These are phyloP conservation scores for Plenodomus tracheiphilus DNA, from an alignment of 2,329 filamentous ascomycete genomes.

Conservation along the genomic window DNA sequence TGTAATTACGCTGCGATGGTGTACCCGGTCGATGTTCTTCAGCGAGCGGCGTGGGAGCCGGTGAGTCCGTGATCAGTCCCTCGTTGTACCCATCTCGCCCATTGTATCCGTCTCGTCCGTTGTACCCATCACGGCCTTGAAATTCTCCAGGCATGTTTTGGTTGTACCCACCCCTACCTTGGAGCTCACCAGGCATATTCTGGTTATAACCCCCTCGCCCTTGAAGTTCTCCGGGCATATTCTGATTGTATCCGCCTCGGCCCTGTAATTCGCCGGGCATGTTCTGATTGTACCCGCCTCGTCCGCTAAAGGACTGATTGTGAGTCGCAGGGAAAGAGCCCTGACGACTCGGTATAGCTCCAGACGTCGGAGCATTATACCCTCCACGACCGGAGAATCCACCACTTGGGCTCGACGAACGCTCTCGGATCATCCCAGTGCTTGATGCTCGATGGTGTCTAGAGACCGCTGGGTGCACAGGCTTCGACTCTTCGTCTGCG, in stretches of 20 bases:
- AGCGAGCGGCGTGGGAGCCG: conserved; percentile 32
- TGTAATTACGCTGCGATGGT: conserved; percentile 33
- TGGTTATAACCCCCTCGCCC: conserved; percentile 38
- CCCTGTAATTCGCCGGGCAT: conserved; percentile 18
- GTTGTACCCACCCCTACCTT: conserved; percentile 39
- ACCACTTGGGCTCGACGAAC: conserved; percentile 36
- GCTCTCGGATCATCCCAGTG: conserved; percentile 30
- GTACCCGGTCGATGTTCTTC: conserved; percentile 41
- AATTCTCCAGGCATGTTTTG: conserved; percentile 36
- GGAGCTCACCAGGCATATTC: conserved; percentile 27
- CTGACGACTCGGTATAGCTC: neutral
- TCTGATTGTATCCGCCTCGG: conserved; percentile 18
- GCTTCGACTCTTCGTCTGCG: conserved; percentile 36
- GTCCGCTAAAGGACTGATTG: conserved; percentile 35
- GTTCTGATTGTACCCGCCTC: conserved; percentile 35
- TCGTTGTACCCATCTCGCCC: conserved; percentile 39
- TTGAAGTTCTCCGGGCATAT: conserved; percentile 16
- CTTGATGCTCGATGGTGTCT: conserved; percentile 36
- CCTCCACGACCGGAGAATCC: conserved; percentile 37
- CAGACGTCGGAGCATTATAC: conserved; percentile 38
- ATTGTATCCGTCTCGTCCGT: conserved; percentile 38
- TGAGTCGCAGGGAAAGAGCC: conserved; percentile 11
- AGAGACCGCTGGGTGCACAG: conserved; percentile 30
- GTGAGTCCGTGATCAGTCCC: conserved; percentile 33
- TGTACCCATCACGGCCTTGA: conserved; percentile 43